A percentile compares a stretch with the other conserved stretches of the same genome.
Evolutionary conservation across 768 basidiomycete genomes (phyloP).

Genomic region (Hygrocybe punicea): DNA sequence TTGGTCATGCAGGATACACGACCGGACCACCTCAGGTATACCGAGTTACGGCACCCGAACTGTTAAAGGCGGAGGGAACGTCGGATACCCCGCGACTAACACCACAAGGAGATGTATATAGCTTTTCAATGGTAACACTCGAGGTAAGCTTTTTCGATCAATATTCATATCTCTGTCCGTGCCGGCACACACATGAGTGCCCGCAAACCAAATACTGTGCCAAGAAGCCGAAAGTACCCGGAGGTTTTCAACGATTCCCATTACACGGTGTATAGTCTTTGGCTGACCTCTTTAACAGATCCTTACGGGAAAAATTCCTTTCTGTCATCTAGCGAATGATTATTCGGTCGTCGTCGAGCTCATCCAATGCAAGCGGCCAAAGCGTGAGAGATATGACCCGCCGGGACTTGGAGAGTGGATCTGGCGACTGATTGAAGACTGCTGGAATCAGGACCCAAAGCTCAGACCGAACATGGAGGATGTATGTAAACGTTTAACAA

Average conservation of each 20-base stretch:
- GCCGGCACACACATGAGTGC: not conserved
- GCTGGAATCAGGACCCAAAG: not conserved
- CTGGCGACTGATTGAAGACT: not conserved
- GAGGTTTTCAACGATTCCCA: not conserved
- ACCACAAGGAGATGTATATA: conserved; percentile 14
- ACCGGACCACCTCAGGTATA: not conserved
- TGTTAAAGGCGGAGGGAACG: not conserved
- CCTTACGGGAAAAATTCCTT: conserved; percentile 1
- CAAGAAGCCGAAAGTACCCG: no score
- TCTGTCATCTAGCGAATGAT: not conserved
- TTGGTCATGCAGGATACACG: not conserved
- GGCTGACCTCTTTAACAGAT: not conserved
- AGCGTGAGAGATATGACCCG: not conserved
- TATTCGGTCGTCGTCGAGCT: not conserved
- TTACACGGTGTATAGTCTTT: not conserved
- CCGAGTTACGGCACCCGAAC: conserved; percentile 2
- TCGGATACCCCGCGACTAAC: not conserved
- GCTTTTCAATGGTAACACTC: conserved; percentile 9
- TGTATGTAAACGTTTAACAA: not conserved
- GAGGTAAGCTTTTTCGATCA: conserved; percentile 9
- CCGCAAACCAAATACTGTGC: not conserved
- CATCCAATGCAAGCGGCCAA: not conserved
- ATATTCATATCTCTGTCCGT: not conserved
- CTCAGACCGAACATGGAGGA: not conserved
- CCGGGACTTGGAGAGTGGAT: not conserved